Conservation (phyloP, 2,329 filamentous ascomycete species). For the Anthostomella pinea region DNA sequence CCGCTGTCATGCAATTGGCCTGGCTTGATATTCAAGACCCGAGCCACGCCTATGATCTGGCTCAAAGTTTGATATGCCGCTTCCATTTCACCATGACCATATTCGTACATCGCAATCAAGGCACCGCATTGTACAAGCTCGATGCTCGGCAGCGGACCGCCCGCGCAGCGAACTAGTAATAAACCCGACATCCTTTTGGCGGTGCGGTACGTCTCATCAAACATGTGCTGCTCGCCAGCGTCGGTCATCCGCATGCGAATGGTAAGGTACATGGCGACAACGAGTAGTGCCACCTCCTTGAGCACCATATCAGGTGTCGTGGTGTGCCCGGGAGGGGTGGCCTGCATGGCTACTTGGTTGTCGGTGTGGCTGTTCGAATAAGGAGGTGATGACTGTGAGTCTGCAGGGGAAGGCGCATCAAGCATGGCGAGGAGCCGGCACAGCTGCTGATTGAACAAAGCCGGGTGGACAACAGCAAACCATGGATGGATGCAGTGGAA, state of each 20-base stretch:
- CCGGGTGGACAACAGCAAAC: slow-evolving; percentile 40
- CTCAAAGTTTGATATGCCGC: slow-evolving; percentile 43
- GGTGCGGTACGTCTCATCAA: slow-evolving; percentile 38
- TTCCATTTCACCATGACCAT: slow-evolving; percentile 41
- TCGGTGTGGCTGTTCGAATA: slow-evolving; percentile 16
- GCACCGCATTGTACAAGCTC: slow-evolving; percentile 41
- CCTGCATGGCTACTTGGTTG: slow-evolving; percentile 9
- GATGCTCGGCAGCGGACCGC: slow-evolving; percentile 31
- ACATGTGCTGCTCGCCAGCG: slow-evolving; percentile 36
- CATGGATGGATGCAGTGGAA: slow-evolving; percentile 42
- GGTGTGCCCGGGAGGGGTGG: slow-evolving; percentile 8
- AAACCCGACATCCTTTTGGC: slow-evolving; percentile 38
- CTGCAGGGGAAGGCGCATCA: slow-evolving; percentile 17
- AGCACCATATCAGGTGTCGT: slow-evolving; percentile 15
- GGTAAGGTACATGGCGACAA: slow-evolving; percentile 43
- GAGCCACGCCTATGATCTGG: slow-evolving; percentile 37
- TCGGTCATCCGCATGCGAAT: slow-evolving; percentile 38
- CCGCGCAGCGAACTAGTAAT: slow-evolving; percentile 32
- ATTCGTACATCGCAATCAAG: slow-evolving; percentile 42
- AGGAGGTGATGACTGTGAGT: slow-evolving; percentile 19
- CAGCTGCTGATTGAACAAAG: slow-evolving; percentile 35
- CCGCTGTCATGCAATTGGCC: slow-evolving; percentile 33
- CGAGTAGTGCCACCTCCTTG: slow-evolving; percentile 36
- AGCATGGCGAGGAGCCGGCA: slow-evolving; percentile 17
- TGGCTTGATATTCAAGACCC: slow-evolving; percentile 35